phyloP scores from a whole-genome alignment of 1,284 basidiomycete genomes.

The Cryptococcus sp. region DNA sequence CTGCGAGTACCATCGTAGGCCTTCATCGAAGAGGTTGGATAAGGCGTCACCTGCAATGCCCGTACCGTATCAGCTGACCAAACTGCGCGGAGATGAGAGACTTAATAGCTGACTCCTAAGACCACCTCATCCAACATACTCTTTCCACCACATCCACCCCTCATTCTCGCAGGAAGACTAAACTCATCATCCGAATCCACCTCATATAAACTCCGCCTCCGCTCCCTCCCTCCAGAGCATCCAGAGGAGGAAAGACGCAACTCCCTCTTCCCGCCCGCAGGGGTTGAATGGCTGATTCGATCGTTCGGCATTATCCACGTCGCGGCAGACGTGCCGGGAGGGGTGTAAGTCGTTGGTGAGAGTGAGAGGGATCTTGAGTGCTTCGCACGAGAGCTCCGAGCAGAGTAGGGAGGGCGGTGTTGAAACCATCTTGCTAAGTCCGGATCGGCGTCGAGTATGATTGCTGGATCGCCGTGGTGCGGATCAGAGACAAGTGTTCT shows the following conservation, averaged over 20 bases:
- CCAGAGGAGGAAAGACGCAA: background rate
- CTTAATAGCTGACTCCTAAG: background rate
- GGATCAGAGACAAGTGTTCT: too few species aligned
- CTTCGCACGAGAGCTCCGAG: too few species aligned
- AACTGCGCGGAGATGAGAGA: too few species aligned
- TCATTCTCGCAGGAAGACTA: background rate
- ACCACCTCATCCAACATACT: background rate
- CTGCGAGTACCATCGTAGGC: too few species aligned
- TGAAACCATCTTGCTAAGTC: too few species aligned
- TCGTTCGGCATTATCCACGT: background rate
- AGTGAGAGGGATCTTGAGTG: too few species aligned
- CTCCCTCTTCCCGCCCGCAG: background rate
- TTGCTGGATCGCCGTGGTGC: too few species aligned
- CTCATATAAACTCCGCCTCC: constrained; percentile 1
- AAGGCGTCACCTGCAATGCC: constrained; percentile 4
- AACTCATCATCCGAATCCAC: background rate
- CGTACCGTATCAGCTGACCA: background rate
- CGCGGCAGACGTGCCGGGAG: too few species aligned
- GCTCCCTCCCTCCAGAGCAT: background rate
- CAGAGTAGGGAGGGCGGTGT: too few species aligned
- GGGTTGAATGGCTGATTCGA: background rate
- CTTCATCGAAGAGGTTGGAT: background rate
- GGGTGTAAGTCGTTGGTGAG: too few species aligned
- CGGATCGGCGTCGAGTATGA: too few species aligned
- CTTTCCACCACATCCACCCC: background rate